phyloP scores from a whole-genome alignment of 2,329 filamentous ascomycete genomes.

The Fusarium guadeloupense region DNA sequence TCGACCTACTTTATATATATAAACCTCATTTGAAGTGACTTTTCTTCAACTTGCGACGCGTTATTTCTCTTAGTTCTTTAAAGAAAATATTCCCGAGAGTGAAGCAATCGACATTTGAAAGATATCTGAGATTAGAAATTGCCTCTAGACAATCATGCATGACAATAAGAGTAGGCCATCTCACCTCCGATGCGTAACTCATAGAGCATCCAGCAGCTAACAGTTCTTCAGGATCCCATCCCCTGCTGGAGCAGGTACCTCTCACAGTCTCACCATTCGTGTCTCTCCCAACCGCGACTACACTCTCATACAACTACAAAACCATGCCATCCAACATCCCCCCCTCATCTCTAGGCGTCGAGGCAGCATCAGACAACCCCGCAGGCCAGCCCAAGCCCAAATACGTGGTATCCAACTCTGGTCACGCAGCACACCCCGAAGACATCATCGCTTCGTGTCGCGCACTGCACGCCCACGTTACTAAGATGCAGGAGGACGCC shows the following conservation, averaged over 20 bases:
- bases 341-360: conserved; percentile 48
- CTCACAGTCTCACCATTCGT: conserved; percentile 95
- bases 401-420: conserved; percentile 82
- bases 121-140: not conserved
- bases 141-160: conserved; percentile 40
- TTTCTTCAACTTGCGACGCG: not conserved
- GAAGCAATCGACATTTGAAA: not conserved
- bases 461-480: conserved; percentile 79
- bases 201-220: conserved; percentile 16
- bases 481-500: conserved; percentile 73
- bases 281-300: conserved; percentile 86
- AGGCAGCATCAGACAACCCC: conserved; percentile 49
- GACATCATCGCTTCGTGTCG: conserved; percentile 85
- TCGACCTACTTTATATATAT: not conserved
- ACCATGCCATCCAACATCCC: conserved; percentile 87
- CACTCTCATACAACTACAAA: conserved; percentile 95
- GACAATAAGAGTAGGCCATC: conserved; percentile 47
- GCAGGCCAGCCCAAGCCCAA: conserved; percentile 60
- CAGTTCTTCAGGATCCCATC: conserved; percentile 73
- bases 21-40: not conserved
- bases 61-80: not conserved
- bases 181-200: not conserved
- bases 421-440: conserved; percentile 85
- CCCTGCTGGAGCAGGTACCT: conserved; percentile 89
- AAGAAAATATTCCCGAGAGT: not conserved